Evolutionary conservation across 768 basidiomycete genomes (phyloP), one percentile per base, ranked within the genome.

Genomic region (Rickenella mellea): DNA sequence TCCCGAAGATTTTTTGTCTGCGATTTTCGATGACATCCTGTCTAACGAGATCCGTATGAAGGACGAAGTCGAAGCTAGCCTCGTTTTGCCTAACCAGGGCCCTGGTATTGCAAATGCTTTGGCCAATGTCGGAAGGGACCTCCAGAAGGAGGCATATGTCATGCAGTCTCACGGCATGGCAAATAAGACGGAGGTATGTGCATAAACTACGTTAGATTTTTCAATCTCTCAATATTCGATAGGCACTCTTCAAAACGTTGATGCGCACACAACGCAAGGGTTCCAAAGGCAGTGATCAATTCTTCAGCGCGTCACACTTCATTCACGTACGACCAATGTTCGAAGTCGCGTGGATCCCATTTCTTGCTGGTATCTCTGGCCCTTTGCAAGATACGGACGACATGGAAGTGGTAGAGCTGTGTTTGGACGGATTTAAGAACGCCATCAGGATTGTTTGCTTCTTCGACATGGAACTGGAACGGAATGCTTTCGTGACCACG

Each of bases 291-390:
- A 76, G 70, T 20, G 90, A 96, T 48, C 88, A 94, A 48, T 99
- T 91, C 66, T 96, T 93, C 66, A 90, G 88, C 48, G 96, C 96
- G 1, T 96, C 90, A 0, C 88, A 97, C 55, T 89, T 92, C 48
- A 78, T 97, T 44, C 96, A 99, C 58, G 94, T 98, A 47, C 77
- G 81, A 27, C 94, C 96, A 15, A 99, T 99, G 96, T 96, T 99
- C 53, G 94, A 98, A 62, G 93, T 97, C 6, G 93, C 91, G 17
- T 99, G 96, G 96, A 98, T 98, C 66, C 81, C 96, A 1, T 93
- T 97, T 63, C 73, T 99, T 19, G 94, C 96, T 11, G 93, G 92
- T 9, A 69, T 98, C 22, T 98, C 96, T 7, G 89, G 80, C 0
- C 94, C 92, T 12, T 69, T 98, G 32, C 96, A 98, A 59, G 88